These are phyloP conservation scores for Ceratocystis lukuohia DNA, from an alignment of 2,329 filamentous ascomycete species.

Conservation along the genomic window DNA sequence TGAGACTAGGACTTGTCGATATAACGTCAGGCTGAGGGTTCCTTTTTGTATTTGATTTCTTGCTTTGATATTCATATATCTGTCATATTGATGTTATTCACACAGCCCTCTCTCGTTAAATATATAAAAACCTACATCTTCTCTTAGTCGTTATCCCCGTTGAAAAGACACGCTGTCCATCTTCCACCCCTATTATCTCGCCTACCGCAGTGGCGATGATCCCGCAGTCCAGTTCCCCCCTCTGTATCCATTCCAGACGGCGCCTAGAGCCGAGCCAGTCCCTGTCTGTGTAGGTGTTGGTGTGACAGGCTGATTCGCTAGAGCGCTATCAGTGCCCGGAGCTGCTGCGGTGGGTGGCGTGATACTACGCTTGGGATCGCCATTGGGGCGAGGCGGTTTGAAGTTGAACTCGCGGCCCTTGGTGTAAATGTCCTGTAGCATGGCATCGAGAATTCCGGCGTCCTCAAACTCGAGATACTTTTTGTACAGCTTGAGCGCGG, in stretches of 20 bases:
- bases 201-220: constrained; percentile 13
- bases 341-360: constrained; percentile 9
- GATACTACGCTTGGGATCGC: constrained; percentile 12
- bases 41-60: not conserved
- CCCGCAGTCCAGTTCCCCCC: constrained; percentile 12
- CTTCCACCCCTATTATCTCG: not conserved
- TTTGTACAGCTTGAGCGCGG: constrained; percentile 73
- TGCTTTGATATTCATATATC: not conserved
- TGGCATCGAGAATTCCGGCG: constrained; percentile 67
- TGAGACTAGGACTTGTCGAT: too few relatives aligned
- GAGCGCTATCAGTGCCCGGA: not conserved
- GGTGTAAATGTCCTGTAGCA: constrained; percentile 75
- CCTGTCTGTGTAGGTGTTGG: constrained; percentile 9
- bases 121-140: not conserved
- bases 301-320: constrained; percentile 11
- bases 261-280: not conserved
- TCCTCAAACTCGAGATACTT: constrained; percentile 86
- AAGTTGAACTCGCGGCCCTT: constrained; percentile 37
- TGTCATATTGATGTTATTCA: not conserved
- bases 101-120: not conserved
- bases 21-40: not conserved
- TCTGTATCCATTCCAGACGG: not conserved
- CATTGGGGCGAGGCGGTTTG: constrained; percentile 34
- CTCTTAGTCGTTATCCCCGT: not conserved
- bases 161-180: not conserved